Evolutionary conservation across 164 flowering plant genomes (phyloP).

Genomic region (Macadamia tetraphylla): DNA sequence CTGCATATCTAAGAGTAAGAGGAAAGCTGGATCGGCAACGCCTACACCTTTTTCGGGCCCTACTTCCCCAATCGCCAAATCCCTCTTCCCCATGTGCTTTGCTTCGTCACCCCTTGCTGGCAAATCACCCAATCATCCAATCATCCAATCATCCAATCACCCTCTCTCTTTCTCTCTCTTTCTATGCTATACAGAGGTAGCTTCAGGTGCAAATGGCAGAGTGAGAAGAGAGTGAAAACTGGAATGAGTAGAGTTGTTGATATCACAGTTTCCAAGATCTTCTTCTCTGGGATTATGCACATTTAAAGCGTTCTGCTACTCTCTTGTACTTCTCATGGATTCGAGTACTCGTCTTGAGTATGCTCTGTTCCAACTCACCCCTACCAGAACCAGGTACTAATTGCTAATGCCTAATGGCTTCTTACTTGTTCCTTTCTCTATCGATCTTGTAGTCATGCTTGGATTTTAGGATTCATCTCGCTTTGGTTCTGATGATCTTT

Average conservation of each 20-base stretch:
- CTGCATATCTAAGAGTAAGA: too few species aligned
- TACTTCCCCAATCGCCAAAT: slow-evolving; percentile 2
- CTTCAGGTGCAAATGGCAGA: background rate
- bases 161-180: slow-evolving; percentile 11
- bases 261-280: background rate
- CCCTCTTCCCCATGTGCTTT: slow-evolving; percentile 19
- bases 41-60: slow-evolving; percentile 15
- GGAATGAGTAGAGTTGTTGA: background rate
- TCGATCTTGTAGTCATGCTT: background rate
- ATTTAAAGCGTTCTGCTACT: slow-evolving; percentile 4
- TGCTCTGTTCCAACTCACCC: slow-evolving; percentile 82
- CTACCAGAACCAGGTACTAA: slow-evolving; percentile 79
- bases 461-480: background rate
- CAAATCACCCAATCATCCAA: slow-evolving; percentile 1
- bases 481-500: slow-evolving; percentile 2
- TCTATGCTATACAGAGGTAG: background rate
- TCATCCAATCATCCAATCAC: slow-evolving; percentile 11
- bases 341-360: slow-evolving; percentile 39
- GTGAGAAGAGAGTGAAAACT: background rate
- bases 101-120: slow-evolving; percentile 18
- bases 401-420: too few species aligned
- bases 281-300: background rate
- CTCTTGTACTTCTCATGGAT: slow-evolving; percentile 26
- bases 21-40: slow-evolving; percentile 9
- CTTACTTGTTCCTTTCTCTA: background rate